phyloP scores from a whole-genome alignment of 2,329 filamentous ascomycete species.

The Penicillium sp. region DNA sequence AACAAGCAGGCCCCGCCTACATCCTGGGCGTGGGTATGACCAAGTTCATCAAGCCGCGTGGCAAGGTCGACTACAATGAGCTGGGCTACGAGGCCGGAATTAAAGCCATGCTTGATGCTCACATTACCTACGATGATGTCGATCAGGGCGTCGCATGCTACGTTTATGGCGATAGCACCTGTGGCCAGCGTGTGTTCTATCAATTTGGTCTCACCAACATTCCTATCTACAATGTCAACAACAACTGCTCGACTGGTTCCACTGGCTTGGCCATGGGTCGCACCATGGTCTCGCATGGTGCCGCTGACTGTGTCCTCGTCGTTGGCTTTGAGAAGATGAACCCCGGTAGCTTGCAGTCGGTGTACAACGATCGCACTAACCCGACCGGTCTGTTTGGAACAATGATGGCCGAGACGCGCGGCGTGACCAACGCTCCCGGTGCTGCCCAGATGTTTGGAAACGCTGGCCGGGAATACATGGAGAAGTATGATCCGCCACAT shows the following conservation, averaged over 20 bases:
- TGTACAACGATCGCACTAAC: constrained; percentile 82
- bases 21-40: constrained; percentile 98
- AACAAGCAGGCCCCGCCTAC: constrained; percentile 63
- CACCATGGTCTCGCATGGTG: constrained; percentile 75
- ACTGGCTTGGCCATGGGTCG: constrained; percentile 84
- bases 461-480: constrained; percentile 89
- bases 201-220: constrained; percentile 98
- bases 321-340: constrained; percentile 99
- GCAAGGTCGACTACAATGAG: constrained; percentile 92
- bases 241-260: constrained; percentile 96
- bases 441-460: constrained; percentile 96
- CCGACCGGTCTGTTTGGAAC: constrained; percentile 69
- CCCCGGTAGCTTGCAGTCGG: constrained; percentile 77
- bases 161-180: constrained; percentile 94
- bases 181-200: constrained; percentile 95
- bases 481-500: constrained; percentile 69
- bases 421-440: constrained; percentile 76
- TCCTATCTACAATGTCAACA: constrained; percentile 97
- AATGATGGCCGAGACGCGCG: constrained; percentile 83
- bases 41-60: constrained; percentile 96
- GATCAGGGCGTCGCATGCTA: constrained; percentile 96
- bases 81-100: constrained; percentile 89
- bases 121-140: constrained; percentile 95
- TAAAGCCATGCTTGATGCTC: constrained; percentile 72
- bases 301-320: constrained; percentile 83